Conservation (phyloP, 805 yeast genomes). For the Brettanomyces bruxellensis region DNA sequence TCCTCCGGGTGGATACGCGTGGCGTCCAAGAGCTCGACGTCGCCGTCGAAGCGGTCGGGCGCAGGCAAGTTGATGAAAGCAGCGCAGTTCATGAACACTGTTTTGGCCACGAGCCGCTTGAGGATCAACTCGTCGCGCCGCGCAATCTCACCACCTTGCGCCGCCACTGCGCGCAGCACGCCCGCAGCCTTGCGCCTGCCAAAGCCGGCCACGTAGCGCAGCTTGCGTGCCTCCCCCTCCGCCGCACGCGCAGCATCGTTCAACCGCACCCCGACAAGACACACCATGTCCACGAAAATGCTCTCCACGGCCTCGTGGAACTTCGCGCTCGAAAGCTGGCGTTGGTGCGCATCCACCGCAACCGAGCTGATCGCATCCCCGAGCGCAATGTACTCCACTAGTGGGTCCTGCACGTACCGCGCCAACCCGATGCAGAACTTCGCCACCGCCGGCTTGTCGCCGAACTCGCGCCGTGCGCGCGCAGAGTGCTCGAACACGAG, state of each 20-base stretch:
- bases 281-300: slow-evolving; percentile 81
- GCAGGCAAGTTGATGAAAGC: slow-evolving; percentile 77
- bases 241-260: slow-evolving; percentile 74
- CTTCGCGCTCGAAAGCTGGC: slow-evolving; percentile 53
- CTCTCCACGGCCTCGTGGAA: slow-evolving; percentile 63
- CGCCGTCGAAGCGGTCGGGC: slow-evolving; percentile 43
- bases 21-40: slow-evolving; percentile 80
- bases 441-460: slow-evolving; percentile 73
- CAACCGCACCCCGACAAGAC: slow-evolving; percentile 88
- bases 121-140: slow-evolving; percentile 79
- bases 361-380: slow-evolving; percentile 66
- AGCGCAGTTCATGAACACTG: slow-evolving; percentile 84
- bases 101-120: slow-evolving; percentile 67
- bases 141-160: slow-evolving; percentile 50
- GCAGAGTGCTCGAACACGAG: slow-evolving; percentile 74
- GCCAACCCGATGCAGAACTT: slow-evolving; percentile 86
- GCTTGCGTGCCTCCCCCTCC: slow-evolving; percentile 55
- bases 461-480: slow-evolving; percentile 67
- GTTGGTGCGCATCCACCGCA: slow-evolving; percentile 61
- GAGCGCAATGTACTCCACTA: slow-evolving; percentile 77
- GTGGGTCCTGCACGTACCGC: slow-evolving; percentile 87
- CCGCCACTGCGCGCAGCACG: slow-evolving; percentile 69
- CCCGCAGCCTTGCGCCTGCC: slow-evolving; percentile 95
- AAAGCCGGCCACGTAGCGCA: slow-evolving; percentile 81
- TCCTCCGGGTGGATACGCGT: slow-evolving; percentile 98